phyloP scores from a whole-genome alignment of 106 monocot species.

The Allium fistulosum region DNA sequence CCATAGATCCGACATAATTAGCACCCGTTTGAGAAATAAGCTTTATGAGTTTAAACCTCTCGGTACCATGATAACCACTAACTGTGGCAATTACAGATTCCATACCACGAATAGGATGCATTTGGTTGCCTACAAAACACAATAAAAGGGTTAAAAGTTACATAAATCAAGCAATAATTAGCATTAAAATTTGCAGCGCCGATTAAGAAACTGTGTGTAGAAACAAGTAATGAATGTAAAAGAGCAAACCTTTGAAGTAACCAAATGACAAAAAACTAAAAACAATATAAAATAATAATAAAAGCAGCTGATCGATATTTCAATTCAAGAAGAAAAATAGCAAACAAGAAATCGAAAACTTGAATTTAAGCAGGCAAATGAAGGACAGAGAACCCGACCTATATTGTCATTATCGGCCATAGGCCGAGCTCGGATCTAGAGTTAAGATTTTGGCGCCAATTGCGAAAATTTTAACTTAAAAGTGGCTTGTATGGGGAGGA shows the following conservation, averaged over 20 bases:
- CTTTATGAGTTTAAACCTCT: slow-evolving; percentile 77
- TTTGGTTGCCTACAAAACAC: not conserved
- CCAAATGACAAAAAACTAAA: not conserved
- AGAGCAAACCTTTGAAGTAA: not conserved
- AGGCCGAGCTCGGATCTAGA: not conserved
- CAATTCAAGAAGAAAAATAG: not conserved
- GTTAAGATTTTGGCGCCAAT: not conserved
- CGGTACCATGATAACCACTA: slow-evolving; percentile 82
- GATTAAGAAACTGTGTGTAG: not conserved
- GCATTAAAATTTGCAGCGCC: not conserved
- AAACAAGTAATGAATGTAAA: not conserved
- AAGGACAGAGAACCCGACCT: not conserved
- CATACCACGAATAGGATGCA: slow-evolving; percentile 45
- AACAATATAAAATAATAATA: not conserved
- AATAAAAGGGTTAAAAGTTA: not conserved
- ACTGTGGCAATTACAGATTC: slow-evolving; percentile 71
- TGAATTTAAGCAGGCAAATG: not conserved
- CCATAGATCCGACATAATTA: slow-evolving; percentile 73
- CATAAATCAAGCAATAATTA: not conserved
- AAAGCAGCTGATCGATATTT: not conserved
- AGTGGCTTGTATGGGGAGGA: not conserved
- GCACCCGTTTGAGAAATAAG: slow-evolving; percentile 75
- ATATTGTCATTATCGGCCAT: not conserved
- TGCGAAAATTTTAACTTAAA: not conserved
- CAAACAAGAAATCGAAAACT: not conserved